Evolutionary conservation across 805 yeast genomes (phyloP), one percentile per base, ranked within the genome.

Genomic region (Myxozyma melibiosi): DNA sequence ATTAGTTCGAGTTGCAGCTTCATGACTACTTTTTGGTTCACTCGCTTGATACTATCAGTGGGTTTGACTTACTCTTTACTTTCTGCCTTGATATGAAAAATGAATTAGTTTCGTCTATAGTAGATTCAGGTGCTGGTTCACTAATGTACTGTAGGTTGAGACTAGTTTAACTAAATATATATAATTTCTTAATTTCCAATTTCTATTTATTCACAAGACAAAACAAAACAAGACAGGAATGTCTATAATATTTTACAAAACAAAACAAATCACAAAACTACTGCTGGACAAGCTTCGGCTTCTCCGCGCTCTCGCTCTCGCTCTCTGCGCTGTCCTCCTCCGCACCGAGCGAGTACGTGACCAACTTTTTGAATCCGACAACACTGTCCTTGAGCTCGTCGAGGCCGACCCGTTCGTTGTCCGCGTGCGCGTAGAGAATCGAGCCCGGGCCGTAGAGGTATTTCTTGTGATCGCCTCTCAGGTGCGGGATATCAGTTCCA

Each of bases 361-460:
- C 73, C 59, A 83, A 66, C 39, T 66, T 69, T 65, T 79, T 78
- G 73, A 80, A 82, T 9, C 84, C 88, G 0, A 68, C 77, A 18
- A 84, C 80, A 7, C 85, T 82, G 20, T 72, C 70, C 8, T 71
- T 55, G 53, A 84, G 70, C 62, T 82, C 84, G 3, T 65, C 66
- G 38, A 78, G 71, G 2, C 76, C 25, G 25, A 60, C 41, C 3
- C 55, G 61, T 33, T 60, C 64, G 40, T 60, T 49, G 14, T 53
- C 64, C n/a, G 53, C 64, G 27, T 60, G 64, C n/a, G 64, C 64
- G 18, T 35, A 40, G 27, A 60, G 33, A 53, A 60, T 60, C 6
- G 55, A 46, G 4, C 90, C 90, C 2, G 89, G 88, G 0, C 89
- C 90, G 63, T 83, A 84, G 7, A 84, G 70, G 64, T 81, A 84